Percentiles rank a stretch among this genome's conserved stretches.
phyloP scores from a whole-genome alignment of 2,329 filamentous ascomycete genomes.

The Cladobotryum mycophilum region DNA sequence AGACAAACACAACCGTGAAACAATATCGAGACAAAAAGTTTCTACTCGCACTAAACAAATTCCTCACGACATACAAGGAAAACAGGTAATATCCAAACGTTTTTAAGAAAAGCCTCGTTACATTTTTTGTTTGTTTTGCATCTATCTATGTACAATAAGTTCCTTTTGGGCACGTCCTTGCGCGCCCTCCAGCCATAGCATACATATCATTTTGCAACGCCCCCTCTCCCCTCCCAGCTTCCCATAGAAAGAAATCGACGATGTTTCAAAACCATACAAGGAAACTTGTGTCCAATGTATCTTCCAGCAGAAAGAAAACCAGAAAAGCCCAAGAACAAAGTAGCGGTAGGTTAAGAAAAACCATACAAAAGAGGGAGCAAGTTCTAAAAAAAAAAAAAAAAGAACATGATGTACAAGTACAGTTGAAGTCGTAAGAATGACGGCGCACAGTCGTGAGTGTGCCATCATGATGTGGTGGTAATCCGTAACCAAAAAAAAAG shows the following conservation, averaged over 20 bases:
- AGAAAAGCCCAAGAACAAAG: background rate
- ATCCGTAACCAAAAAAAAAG: conserved; percentile 7
- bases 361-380: background rate
- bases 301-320: background rate
- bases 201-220: conserved; percentile 4
- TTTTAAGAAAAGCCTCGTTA: background rate
- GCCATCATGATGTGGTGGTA: background rate
- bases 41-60: too few species aligned
- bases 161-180: background rate
- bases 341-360: background rate
- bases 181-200: conserved; percentile 7
- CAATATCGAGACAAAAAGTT: too few species aligned
- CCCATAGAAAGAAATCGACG: conserved; percentile 1
- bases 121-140: conserved; percentile 5
- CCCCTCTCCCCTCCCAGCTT: conserved; percentile 5
- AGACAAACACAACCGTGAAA: too few species aligned
- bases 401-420: conserved; percentile 9
- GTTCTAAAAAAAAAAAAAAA: conserved; percentile 5
- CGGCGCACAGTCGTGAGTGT: too few species aligned
- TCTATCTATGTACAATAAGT: conserved; percentile 10
- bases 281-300: background rate
- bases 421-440: background rate
- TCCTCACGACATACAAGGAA: background rate
- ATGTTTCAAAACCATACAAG: conserved; percentile 2
- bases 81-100: too few species aligned